Base-by-base conservation (phyloP, 495 filamentous ascomycete genomes). In the Terfezia claveryi region DNA sequence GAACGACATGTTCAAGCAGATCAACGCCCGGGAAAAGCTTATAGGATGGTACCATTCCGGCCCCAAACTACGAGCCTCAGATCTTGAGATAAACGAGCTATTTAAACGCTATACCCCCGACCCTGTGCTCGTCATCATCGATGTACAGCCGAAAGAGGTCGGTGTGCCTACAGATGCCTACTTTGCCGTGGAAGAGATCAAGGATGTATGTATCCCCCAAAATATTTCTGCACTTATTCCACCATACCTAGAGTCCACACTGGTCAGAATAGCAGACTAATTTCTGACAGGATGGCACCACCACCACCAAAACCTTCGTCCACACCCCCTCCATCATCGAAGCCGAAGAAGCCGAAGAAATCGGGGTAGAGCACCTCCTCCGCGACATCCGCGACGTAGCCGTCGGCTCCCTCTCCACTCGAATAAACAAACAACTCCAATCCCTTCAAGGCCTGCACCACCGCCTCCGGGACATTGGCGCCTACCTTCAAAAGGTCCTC, bases 1-100 rank as follows among this genome's bases (percentile, higher is more conserved):
- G 91, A 91, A 88, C 75, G 91, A 98, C 70, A 98, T 98, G 91
- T 98, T 98, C 76, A 98, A 98, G 77, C 96, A 96, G 72, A 87
- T 98, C 73, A 98, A 98, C 74, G 91, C 91, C 56, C 75, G 87
- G 54, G 91, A 98, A 72, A 98, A 98, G 80, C 76, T 98, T 66
- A 88, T 98, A 73, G 91, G 91, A 69, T 98, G 91, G 91, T 98
- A 98, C 70, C 91, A 98, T 69, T 94, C 92, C 9, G 91, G 91
- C 52, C 91, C 91, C 23, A 98, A 98, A 73, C 74, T 98, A 62
- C 81, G 91, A 60, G 92, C 88, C 54, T 94, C 88, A 44, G 91
- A 98, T 76, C 76, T 96, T 62, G 87, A 96, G 73, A 94, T 98
- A 79, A 98, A 98, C 72, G 91, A 98, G 70, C 79, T 98, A 53